A percentile compares a stretch with the other conserved stretches of the same genome.
Conservation (phyloP, 352 stramenopile species). For the Phytophthora citricola region DNA sequence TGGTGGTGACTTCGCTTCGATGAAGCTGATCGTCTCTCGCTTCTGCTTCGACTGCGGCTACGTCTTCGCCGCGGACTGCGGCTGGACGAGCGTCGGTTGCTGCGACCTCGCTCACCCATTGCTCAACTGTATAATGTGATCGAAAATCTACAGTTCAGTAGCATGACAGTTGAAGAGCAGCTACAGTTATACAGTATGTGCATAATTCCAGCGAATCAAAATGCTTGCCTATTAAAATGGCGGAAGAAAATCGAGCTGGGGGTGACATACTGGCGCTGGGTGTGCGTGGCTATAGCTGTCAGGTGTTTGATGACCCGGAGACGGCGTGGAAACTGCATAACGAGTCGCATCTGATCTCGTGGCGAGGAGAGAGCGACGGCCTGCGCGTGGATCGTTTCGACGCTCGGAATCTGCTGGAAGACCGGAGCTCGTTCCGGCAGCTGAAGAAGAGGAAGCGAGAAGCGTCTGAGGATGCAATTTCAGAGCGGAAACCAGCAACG, state of each 20-base stretch:
- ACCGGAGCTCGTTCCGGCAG: slow-evolving; percentile 53
- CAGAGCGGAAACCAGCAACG: neutral
- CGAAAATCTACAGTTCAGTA: slow-evolving; percentile 2
- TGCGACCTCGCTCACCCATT: slow-evolving; percentile 28
- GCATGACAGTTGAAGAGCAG: slow-evolving; percentile 1
- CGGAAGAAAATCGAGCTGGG: neutral
- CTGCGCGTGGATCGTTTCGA: slow-evolving; percentile 69
- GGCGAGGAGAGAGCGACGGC: slow-evolving; percentile 42
- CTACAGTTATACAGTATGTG: slow-evolving; percentile 1
- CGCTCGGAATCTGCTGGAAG: slow-evolving; percentile 65
- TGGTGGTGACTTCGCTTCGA: slow-evolving; percentile 10
- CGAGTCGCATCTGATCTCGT: slow-evolving; percentile 65
- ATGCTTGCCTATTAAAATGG: slow-evolving; percentile 3
- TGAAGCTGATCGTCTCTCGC: slow-evolving; percentile 34
- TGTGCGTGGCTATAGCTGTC: slow-evolving; percentile 56
- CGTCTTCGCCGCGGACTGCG: slow-evolving; percentile 24
- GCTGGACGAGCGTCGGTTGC: slow-evolving; percentile 33
- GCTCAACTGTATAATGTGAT: neutral
- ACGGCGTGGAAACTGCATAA: slow-evolving; percentile 57
- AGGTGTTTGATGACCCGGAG: slow-evolving; percentile 57
- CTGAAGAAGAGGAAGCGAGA: slow-evolving; percentile 45
- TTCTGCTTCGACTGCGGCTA: slow-evolving; percentile 24
- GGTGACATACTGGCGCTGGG: slow-evolving; percentile 41
- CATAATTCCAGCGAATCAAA: slow-evolving; percentile 23
- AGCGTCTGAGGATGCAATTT: neutral